Base-by-base conservation (phyloP, 768 basidiomycete genomes). In the Lepiota venenata region DNA sequence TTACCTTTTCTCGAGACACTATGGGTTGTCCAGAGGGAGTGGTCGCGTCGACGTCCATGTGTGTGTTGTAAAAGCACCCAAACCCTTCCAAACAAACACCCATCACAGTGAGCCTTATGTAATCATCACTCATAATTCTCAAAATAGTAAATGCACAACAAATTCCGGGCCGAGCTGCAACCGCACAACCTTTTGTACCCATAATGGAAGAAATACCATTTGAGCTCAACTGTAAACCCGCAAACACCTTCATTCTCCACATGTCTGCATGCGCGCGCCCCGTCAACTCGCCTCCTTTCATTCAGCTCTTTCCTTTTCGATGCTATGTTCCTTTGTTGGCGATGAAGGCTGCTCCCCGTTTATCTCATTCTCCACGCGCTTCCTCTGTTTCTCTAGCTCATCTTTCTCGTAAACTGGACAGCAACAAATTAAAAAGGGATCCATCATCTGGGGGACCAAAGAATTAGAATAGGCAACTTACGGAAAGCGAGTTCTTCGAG, bases 401-500 rank as follows among this genome's bases (percentile, higher is more conserved):
- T 77, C 73, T 18, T 69, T 71, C 62, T 78, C 78, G 61, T 73
- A 78, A 58, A 79, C 76, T 76, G 50, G 16, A 18, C 25, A 5
- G 22, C 15, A 29, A 5, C 50, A 9, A 18, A 27, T n/a, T n/a
- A 38, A 36, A 37, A 14, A n/a, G 16, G 25, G 25, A 25, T 41
- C 22, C 11, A 59, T 32, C 21, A 40, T 6, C 38, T 22, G 1
- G 38, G 45, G 2, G 9, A 10, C 4, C 6, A 7, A 4, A 15
- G 7, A 27, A 14, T 15, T n/a, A 14, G 9, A 10, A 37, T 2
- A 40, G n/a, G 22, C 8, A 7, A 72, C 80, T 47, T 59, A 83
- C 80, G 66, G 74, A 83, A 83, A 0, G 81, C 76, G 18, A 84
- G 72, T 63, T 84, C 83, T 61, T 84, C 82, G 35, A 83, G 71